Percentiles rank a stretch among this genome's conserved stretches.
Conservation (phyloP, 768 basidiomycete species). For the Rhizopogon sp. region DNA sequence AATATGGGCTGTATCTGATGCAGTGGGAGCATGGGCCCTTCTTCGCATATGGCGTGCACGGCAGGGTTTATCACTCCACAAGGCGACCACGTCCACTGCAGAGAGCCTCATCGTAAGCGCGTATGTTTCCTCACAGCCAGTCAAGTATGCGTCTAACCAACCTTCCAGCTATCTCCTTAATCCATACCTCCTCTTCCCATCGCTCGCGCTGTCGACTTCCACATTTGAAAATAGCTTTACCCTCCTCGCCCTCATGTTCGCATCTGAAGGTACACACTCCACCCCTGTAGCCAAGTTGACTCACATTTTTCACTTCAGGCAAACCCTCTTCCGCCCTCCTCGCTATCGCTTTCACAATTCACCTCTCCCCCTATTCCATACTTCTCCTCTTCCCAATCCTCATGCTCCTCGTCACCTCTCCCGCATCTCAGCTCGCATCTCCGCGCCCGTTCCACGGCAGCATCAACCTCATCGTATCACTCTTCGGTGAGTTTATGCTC, state of each 20-base stretch:
- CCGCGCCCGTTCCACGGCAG: constrained; percentile 34
- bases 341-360: constrained; percentile 64
- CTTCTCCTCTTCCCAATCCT: constrained; percentile 64
- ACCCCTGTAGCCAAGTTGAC: neutral
- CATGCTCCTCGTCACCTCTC: constrained; percentile 56
- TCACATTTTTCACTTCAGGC: constrained; percentile 35
- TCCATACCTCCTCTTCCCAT: constrained; percentile 80
- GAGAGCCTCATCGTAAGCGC: constrained; percentile 1
- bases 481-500: constrained; percentile 43
- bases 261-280: constrained; percentile 49
- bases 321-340: constrained; percentile 54
- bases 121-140: neutral
- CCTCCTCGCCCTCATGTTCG: constrained; percentile 65
- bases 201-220: constrained; percentile 78
- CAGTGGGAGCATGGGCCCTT: constrained; percentile 62
- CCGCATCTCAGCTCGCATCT: constrained; percentile 64
- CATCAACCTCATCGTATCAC: constrained; percentile 4
- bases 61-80: constrained; percentile 50
- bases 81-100: neutral
- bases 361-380: constrained; percentile 66
- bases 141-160: constrained; percentile 6
- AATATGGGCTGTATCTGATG: constrained; percentile 70
- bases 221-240: constrained; percentile 74
- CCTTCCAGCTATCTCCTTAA: constrained; percentile 75
- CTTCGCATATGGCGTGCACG: constrained; percentile 64